A percentile compares a stretch with the other conserved stretches of the same genome.
Conservation (phyloP, 1,284 basidiomycete species). For the Microbotryomycetes sp. region DNA sequence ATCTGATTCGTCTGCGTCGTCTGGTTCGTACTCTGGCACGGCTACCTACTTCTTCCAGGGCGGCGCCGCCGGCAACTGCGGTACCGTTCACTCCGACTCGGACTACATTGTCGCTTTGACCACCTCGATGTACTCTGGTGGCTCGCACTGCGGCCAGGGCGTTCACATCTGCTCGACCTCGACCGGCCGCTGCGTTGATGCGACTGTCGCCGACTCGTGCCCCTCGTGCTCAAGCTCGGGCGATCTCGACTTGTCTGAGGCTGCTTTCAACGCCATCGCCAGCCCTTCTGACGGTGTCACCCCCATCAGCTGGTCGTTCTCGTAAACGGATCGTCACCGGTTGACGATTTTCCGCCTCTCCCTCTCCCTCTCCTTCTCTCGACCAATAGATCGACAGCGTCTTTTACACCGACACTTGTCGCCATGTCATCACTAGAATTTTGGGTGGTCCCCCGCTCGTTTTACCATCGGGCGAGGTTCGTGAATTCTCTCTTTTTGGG, state of each 20-base stretch:
- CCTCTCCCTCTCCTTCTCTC: neutral
- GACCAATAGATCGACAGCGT: neutral
- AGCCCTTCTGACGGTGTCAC: slow-evolving; percentile 52
- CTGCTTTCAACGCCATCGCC: slow-evolving; percentile 61
- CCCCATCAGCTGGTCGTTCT: slow-evolving; percentile 49
- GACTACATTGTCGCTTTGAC: slow-evolving; percentile 57
- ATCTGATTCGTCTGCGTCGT: slow-evolving; percentile 45
- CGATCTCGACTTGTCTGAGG: slow-evolving; percentile 59
- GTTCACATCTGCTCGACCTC: neutral
- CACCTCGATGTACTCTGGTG: slow-evolving; percentile 38
- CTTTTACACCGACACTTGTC: neutral
- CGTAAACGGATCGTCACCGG: slow-evolving; percentile 41
- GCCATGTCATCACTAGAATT: neutral
- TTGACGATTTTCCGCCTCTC: neutral
- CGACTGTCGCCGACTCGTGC: slow-evolving; percentile 19
- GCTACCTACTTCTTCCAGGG: slow-evolving; percentile 61
- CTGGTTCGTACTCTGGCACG: slow-evolving; percentile 62
- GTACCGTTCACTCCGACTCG: slow-evolving; percentile 56
- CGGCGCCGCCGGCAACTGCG: slow-evolving; percentile 56
- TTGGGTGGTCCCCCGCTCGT: neutral
- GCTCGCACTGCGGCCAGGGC: slow-evolving; percentile 60
- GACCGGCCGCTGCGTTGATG: neutral
- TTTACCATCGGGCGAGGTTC: neutral
- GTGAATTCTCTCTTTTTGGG: neutral
- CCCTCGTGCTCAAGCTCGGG: slow-evolving; percentile 9